phyloP scores from a whole-genome alignment of 805 yeast species.

The Zygotorulaspora danielsina region DNA sequence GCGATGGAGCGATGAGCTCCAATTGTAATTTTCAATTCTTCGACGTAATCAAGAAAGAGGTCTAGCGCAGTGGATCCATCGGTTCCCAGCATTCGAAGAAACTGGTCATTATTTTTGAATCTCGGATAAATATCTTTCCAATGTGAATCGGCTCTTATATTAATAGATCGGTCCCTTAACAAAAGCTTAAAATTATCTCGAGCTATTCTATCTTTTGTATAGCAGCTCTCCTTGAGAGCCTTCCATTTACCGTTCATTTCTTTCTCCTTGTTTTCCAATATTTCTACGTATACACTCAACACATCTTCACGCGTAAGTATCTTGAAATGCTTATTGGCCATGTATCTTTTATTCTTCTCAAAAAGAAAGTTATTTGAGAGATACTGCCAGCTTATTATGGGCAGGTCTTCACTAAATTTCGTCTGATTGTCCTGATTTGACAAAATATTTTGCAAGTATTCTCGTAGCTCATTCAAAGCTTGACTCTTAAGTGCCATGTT shows the following conservation, averaged over 20 bases:
- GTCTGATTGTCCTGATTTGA: conserved; percentile 19
- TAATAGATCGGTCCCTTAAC: conserved; percentile 28
- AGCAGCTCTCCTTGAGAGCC: conserved; percentile 37
- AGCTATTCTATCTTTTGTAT: conserved; percentile 58
- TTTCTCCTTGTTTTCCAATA: conserved; percentile 30
- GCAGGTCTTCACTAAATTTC: conserved; percentile 9
- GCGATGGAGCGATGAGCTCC: conserved; percentile 58
- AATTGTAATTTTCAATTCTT: conserved; percentile 52
- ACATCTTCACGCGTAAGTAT: conserved; percentile 56
- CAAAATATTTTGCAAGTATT: conserved; percentile 43
- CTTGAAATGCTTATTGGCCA: conserved; percentile 54
- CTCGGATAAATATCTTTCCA: conserved; percentile 55
- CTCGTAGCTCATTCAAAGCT: conserved; percentile 51
- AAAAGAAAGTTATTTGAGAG: conserved; percentile 30
- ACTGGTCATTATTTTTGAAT: conserved; percentile 53
- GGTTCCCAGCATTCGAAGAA: conserved; percentile 62
- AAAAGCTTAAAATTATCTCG: conserved; percentile 54
- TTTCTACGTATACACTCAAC: conserved; percentile 39
- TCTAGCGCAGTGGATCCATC: conserved; percentile 76
- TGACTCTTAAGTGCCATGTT: conserved; percentile 37
- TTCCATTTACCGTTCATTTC: conserved; percentile 28
- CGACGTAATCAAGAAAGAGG: conserved; percentile 68
- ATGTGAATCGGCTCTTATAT: conserved; percentile 46
- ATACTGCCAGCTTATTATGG: conserved; percentile 27
- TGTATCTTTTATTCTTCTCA: conserved; percentile 47